These are phyloP conservation scores for Schizothecium vesticola DNA, from an alignment of 495 filamentous ascomycete genomes.

Conservation along the genomic window DNA sequence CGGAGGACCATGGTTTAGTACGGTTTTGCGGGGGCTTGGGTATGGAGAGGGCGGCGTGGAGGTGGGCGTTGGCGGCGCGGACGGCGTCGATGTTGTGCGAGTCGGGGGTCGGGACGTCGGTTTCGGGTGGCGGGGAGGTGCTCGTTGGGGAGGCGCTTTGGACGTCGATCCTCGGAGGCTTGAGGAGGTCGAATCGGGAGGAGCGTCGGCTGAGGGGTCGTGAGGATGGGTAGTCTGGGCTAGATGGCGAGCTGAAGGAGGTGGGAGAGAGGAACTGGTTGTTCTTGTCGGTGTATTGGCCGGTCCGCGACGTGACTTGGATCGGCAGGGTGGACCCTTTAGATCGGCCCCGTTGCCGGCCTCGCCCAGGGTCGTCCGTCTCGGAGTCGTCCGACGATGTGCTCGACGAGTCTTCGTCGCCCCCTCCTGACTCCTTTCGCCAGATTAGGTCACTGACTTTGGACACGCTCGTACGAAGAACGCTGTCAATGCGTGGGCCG, in stretches of 20 bases:
- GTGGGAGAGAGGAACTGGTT: constrained; percentile 26
- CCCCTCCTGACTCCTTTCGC: constrained; percentile 34
- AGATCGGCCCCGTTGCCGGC: constrained; percentile 9
- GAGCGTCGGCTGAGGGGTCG: constrained; percentile 35
- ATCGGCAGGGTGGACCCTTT: constrained; percentile 20
- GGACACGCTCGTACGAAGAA: constrained; percentile 44
- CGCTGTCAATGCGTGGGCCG: constrained; percentile 42
- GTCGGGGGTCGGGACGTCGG: constrained; percentile 3
- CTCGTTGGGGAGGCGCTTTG: constrained; percentile 43
- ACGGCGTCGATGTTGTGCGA: constrained; percentile 15
- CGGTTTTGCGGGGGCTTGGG: constrained; percentile 16
- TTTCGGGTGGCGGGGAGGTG: constrained; percentile 29
- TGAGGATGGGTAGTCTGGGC: constrained; percentile 20
- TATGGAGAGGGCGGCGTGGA: constrained; percentile 25
- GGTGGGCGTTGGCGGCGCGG: constrained; percentile 18
- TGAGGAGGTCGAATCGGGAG: constrained; percentile 49
- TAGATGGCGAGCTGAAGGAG: constrained; percentile 10
- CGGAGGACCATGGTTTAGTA: constrained; percentile 54
- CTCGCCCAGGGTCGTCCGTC: constrained; percentile 14
- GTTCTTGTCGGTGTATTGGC: constrained; percentile 17
- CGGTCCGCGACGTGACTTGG: constrained; percentile 14
- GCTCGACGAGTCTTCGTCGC: constrained; percentile 23
- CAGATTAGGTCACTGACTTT: constrained; percentile 47
- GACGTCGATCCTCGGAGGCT: constrained; percentile 59
- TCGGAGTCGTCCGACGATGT: constrained; percentile 41